Conservation (phyloP, 2,329 filamentous ascomycete genomes). For the Setomelanomma holmii region DNA sequence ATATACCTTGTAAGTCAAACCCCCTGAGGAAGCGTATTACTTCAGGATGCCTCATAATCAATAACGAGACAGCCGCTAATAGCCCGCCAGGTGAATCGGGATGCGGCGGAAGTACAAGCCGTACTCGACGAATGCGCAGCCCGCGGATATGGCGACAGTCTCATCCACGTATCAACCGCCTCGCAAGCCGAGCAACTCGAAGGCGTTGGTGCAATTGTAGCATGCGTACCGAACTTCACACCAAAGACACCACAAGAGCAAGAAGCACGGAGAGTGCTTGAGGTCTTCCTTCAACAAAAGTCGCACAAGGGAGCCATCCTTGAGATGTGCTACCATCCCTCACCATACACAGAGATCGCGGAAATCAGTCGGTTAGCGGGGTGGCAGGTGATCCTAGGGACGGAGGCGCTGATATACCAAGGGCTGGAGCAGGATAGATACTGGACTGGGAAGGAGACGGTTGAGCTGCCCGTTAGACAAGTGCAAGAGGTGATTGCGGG, state of each 20-base stretch:
- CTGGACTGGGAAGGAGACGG: conserved; percentile 70
- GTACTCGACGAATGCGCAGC: conserved; percentile 69
- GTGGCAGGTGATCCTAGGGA: conserved; percentile 78
- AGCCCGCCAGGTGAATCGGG: conserved; percentile 65
- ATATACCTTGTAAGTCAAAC: conserved; percentile 67
- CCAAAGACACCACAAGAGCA: conserved; percentile 70
- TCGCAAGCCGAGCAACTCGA: conserved; percentile 66
- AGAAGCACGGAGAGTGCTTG: conserved; percentile 63
- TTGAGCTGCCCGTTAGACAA: conserved; percentile 65
- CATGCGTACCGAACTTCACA: conserved; percentile 79
- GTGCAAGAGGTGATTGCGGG: conserved; percentile 63
- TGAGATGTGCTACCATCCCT: conserved; percentile 85
- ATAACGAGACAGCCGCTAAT: background rate
- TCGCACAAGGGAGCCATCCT: conserved; percentile 71
- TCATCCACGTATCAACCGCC: conserved; percentile 68
- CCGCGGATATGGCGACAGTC: conserved; percentile 65
- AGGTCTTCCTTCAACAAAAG: conserved; percentile 58
- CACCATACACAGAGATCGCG: conserved; percentile 69
- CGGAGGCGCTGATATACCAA: conserved; percentile 79
- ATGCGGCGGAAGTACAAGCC: conserved; percentile 69
- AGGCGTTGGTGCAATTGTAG: conserved; percentile 71
- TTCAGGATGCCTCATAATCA: too few relatives aligned
- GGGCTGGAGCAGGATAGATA: conserved; percentile 69
- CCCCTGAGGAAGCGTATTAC: background rate
- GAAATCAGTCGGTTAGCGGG: conserved; percentile 66